Base-by-base conservation (phyloP, 169 alveolate genomes). In the Cryptosporidium sp. region DNA sequence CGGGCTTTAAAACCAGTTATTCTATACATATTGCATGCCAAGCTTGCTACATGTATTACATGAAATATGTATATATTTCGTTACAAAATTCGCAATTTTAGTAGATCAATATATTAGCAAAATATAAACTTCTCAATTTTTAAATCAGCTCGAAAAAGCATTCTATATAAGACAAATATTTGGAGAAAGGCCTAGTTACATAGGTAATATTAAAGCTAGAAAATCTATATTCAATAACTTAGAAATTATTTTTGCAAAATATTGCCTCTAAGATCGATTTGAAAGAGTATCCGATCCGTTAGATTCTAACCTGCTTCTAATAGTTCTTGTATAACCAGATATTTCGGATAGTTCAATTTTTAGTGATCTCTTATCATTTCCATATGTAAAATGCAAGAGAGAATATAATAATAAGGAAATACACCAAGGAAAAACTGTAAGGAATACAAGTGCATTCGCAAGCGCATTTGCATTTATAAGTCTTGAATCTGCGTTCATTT, bases 381-480 rank as follows among this genome's bases (percentile, higher is more conserved):
- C 94, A 75, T 92, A 92, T 16, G 97, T 95, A 68, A 94, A 92
- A 56, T 95, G 97, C 23, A 95, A 93, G n/a, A 95, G 84, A 26
- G 94, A 85, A 44, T 94, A 95, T n/a, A 95, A 91, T 16, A 95
- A 39, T 58, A 93, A 92, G 14, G 96, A 94, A 56, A 95, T 73
- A 35, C 93, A 68, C 97, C 97, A 95, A 37, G 97, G 97, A 23
- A 95, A 84, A 58, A 91, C 85, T 5, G 97, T 95, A 48, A 93
- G 91, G 69, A 91, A 93, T 71, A 93, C 91, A 23, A 95, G 86
- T 10, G 97, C 95, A 65, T 93, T 86, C 18, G 95, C 93, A 45
- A 96, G 95, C n/a, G 97, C 96, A 60, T 92, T 87, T 2, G 98
- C 97, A 89, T 96, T 96, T 29, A 92, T 92, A 58, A 75, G 89